Evolutionary conservation across 139 green algal genomes (phyloP).

Genomic region (Choricystis sp.): DNA sequence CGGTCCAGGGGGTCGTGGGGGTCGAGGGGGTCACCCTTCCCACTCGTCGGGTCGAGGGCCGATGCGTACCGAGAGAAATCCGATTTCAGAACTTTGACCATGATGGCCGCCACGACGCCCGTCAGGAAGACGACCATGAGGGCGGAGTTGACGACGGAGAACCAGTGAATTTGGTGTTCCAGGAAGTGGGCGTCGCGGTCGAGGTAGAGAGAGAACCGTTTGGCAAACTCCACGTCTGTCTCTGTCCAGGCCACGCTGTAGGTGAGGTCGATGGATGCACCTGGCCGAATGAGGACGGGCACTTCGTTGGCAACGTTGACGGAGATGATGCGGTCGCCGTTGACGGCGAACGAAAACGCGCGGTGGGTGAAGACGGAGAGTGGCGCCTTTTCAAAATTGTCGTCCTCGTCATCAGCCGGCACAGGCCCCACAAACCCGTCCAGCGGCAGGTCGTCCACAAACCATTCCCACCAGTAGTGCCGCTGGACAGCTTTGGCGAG

Average conservation of each 20-base stretch:
- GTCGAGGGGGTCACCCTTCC: conserved; percentile 53
- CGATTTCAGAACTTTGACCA: conserved; percentile 81
- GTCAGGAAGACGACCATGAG: conserved; percentile 99
- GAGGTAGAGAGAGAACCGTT: conserved; percentile 90
- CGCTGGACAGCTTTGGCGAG: conserved; percentile 1
- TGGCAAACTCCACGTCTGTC: conserved; percentile 49
- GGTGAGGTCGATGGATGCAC: conserved; percentile 63
- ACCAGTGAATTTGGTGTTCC: conserved; percentile 98
- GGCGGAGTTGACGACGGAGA: conserved; percentile 96
- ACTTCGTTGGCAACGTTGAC: conserved; percentile 82
- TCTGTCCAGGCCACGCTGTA: conserved; percentile 70
- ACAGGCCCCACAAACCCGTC: conserved; percentile 80
- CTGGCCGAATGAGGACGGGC: conserved; percentile 34
- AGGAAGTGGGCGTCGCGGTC: conserved; percentile 98
- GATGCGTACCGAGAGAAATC: conserved; percentile 70
- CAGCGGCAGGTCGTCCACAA: conserved; percentile 83
- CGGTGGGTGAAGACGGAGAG: conserved; percentile 88
- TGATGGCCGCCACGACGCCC: conserved; percentile 90
- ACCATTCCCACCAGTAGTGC: conserved; percentile 84
- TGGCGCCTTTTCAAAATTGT: conserved; percentile 30
- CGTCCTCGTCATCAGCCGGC: conserved; percentile 7
- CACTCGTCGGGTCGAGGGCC: conserved; percentile 1
- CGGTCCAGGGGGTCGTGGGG: conserved; percentile 61
- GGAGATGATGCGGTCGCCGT: conserved; percentile 82
- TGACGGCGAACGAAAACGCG: conserved; percentile 83